A percentile compares a stretch with the other conserved stretches of the same genome.
Conservation (phyloP, 1,284 basidiomycete species). For the Meira miltonrushii region DNA sequence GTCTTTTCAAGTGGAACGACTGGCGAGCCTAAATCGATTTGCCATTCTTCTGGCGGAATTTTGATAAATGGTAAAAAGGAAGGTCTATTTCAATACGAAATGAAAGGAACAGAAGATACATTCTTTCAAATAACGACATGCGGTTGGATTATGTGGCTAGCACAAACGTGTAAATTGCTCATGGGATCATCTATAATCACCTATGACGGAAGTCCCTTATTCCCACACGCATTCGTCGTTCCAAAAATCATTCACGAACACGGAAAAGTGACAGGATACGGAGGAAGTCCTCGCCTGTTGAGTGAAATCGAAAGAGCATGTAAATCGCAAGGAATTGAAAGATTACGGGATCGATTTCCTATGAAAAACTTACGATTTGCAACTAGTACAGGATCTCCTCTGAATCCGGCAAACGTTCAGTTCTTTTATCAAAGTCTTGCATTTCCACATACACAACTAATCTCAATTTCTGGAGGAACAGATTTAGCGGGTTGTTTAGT, state of each 20-base stretch:
- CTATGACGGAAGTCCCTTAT: conserved; percentile 51
- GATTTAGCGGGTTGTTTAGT: conserved; percentile 48
- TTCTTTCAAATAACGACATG: conserved; percentile 71
- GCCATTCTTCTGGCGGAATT: conserved; percentile 81
- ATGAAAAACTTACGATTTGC: conserved; percentile 37
- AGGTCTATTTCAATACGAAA: conserved; percentile 69
- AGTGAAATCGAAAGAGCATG: conserved; percentile 24
- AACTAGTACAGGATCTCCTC: conserved; percentile 46
- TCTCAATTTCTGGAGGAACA: conserved; percentile 43
- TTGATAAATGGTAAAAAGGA: conserved; percentile 78
- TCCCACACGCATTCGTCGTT: conserved; percentile 35
- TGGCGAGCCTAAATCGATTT: conserved; percentile 64
- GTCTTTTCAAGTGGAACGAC: conserved; percentile 64
- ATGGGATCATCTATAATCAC: conserved; percentile 41
- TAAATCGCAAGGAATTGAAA: neutral
- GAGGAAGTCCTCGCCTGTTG: conserved; percentile 40
- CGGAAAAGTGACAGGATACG: conserved; percentile 35
- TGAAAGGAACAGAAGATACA: conserved; percentile 65
- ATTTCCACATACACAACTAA: conserved; percentile 19
- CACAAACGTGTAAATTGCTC: conserved; percentile 33
- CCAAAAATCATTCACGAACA: conserved; percentile 40
- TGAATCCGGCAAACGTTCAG: conserved; percentile 36
- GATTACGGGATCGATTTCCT: conserved; percentile 15
- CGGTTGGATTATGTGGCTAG: conserved; percentile 51
- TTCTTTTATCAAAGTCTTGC: conserved; percentile 42